Evolutionary conservation across 2,329 filamentous ascomycete genomes (phyloP).

Genomic region (Periconia sp.): DNA sequence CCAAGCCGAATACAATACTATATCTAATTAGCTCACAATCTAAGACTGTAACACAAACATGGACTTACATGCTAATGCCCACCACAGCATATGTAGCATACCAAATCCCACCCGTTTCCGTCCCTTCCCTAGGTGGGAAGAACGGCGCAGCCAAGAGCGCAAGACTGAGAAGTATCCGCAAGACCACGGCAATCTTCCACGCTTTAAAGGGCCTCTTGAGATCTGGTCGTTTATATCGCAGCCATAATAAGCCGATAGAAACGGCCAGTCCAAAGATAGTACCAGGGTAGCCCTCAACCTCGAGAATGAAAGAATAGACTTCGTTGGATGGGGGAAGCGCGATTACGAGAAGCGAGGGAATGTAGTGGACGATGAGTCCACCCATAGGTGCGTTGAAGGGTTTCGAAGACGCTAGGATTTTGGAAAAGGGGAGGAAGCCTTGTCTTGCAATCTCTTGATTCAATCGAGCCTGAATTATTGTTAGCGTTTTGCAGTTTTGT

Average conservation of each 20-base stretch:
- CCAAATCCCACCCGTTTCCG: slow-evolving; percentile 41
- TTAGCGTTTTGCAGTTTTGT: neutral
- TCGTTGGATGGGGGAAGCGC: slow-evolving; percentile 64
- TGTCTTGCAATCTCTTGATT: slow-evolving; percentile 74
- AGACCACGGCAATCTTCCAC: slow-evolving; percentile 61
- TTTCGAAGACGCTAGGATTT: slow-evolving; percentile 62
- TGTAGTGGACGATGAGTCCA: slow-evolving; percentile 67
- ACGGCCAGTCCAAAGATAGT: slow-evolving; percentile 63
- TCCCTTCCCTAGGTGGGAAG: slow-evolving; percentile 54
- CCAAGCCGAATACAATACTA: slow-evolving; percentile 59
- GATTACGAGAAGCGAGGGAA: slow-evolving; percentile 69
- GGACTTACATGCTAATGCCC: slow-evolving; percentile 54
- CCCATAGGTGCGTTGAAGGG: slow-evolving; percentile 70
- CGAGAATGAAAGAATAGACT: slow-evolving; percentile 72
- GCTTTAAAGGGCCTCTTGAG: slow-evolving; percentile 66
- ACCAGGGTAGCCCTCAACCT: slow-evolving; percentile 69
- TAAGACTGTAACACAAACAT: neutral
- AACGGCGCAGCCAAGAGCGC: slow-evolving; percentile 63
- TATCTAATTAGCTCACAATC: slow-evolving; percentile 11
- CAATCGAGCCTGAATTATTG: slow-evolving; percentile 58
- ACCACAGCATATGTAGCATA: slow-evolving; percentile 58
- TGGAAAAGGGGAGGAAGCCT: slow-evolving; percentile 68
- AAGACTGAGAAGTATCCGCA: slow-evolving; percentile 58
- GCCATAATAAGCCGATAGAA: slow-evolving; percentile 60
- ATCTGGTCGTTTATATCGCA: slow-evolving; percentile 62